A percentile compares a stretch with the other conserved stretches of the same genome.
These are phyloP conservation scores for Suhomyces bokatorum DNA, from an alignment of 1,139 yeast genomes.

Conservation along the genomic window DNA sequence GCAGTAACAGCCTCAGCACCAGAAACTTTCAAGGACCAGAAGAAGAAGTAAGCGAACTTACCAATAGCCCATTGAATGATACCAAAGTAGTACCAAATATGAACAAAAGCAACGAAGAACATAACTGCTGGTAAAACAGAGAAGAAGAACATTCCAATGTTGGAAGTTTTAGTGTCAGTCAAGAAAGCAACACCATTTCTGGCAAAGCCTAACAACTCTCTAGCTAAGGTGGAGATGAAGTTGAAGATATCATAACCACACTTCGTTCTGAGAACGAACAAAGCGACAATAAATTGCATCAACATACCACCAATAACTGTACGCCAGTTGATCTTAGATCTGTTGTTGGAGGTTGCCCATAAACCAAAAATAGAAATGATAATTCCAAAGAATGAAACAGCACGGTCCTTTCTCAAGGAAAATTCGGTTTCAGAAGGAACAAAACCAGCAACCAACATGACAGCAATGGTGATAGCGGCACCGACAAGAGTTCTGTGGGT, in stretches of 20 bases:
- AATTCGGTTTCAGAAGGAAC: conserved; percentile 52
- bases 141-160: conserved; percentile 53
- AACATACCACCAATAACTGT: conserved; percentile 64
- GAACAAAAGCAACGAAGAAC: conserved; percentile 67
- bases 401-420: conserved; percentile 55
- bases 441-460: conserved; percentile 55
- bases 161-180: conserved; percentile 42
- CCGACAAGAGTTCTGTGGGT: conserved; percentile 46
- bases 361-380: conserved; percentile 49
- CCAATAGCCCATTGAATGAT: conserved; percentile 61
- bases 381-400: conserved; percentile 59
- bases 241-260: conserved; percentile 65
- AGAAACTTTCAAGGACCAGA: conserved; percentile 60
- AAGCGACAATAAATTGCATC: conserved; percentile 61
- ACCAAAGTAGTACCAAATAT: conserved; percentile 62
- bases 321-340: conserved; percentile 55
- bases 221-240: conserved; percentile 60
- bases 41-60: conserved; percentile 60
- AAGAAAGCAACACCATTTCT: conserved; percentile 64
- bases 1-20: conserved; percentile 73
- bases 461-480: conserved; percentile 47
- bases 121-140: conserved; percentile 63
- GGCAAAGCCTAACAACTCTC: conserved; percentile 61
- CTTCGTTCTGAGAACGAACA: conserved; percentile 61
- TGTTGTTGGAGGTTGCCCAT: conserved; percentile 49